Evolutionary conservation across 768 basidiomycete species (phyloP).

Genomic region (Tricholoma furcatifolium): DNA sequence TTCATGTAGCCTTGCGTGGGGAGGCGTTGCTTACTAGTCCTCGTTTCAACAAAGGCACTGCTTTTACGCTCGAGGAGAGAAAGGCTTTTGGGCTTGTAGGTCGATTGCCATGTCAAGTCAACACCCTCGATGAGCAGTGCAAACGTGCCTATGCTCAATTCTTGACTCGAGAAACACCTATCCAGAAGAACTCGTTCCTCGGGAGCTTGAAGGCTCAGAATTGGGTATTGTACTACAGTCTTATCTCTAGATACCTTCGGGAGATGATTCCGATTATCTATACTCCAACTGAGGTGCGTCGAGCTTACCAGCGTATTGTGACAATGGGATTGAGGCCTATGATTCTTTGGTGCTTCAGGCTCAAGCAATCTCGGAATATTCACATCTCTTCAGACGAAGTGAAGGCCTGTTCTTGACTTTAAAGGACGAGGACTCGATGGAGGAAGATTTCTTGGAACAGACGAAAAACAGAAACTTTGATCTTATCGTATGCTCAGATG

Average conservation of each 20-base stretch:
- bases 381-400: slow-evolving; percentile 76
- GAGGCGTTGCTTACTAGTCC: slow-evolving; percentile 62
- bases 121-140: slow-evolving; percentile 76
- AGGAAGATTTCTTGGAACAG: slow-evolving; percentile 71
- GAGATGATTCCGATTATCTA: slow-evolving; percentile 76
- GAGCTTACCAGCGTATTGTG: background rate
- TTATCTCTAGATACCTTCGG: slow-evolving; percentile 56
- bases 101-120: slow-evolving; percentile 48
- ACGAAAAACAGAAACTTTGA: slow-evolving; percentile 64
- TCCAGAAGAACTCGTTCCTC: slow-evolving; percentile 71
- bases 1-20: slow-evolving; percentile 54
- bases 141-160: slow-evolving; percentile 72
- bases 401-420: slow-evolving; percentile 77
- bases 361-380: slow-evolving; percentile 81
- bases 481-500: slow-evolving; percentile 80
- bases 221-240: slow-evolving; percentile 75
- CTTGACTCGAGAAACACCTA: slow-evolving; percentile 26
- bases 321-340: background rate
- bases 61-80: slow-evolving; percentile 68
- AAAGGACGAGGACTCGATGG: slow-evolving; percentile 63
- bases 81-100: slow-evolving; percentile 62
- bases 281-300: slow-evolving; percentile 71
- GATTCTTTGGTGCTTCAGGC: slow-evolving; percentile 39
- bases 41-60: slow-evolving; percentile 79
- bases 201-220: slow-evolving; percentile 80